Base-by-base conservation (phyloP, 2,329 filamentous ascomycete genomes). In the Ophiostoma novo-ulmi region DNA sequence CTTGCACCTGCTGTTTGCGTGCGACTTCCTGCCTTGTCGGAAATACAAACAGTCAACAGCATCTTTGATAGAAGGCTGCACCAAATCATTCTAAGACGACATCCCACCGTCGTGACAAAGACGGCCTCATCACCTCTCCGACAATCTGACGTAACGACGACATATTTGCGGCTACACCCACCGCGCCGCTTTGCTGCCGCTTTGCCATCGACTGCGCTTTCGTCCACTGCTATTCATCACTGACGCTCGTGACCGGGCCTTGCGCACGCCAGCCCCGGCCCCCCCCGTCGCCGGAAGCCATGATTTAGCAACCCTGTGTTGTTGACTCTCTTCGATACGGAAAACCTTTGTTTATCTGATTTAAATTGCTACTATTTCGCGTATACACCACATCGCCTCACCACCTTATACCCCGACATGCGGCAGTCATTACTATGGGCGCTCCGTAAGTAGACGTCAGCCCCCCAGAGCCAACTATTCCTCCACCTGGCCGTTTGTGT, bases 381-480 rank as follows among this genome's bases (percentile, higher is more conserved):
- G 17, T 38, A 38, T 39, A 22, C 22, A 14, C 58, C 11, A 17
- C 61, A 64, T 35, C 20, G 20, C 44, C 58, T 61, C 36, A 14
- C 22, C 31, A 8, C 38, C 1, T 20, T 38, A 26, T 17, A 31
- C 31, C 61, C 11, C 66, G 41, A n/a, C 13, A 75, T 75, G 74
- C 69, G 73, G 55, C 71, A 68, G 22, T 68, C 71, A 14, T 39
- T 72, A 5, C 66, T 75, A 14, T 75, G 73, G 69, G 13, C 72
- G 52, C 38, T 72, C 69, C 68, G 74, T 75, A 65, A 26, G 74
- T 72, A 36, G 58, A 58, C 8, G 44, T 3, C 52, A 22, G 52
- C 13, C 55, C 55, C 35, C 22, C 55, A 61, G 44, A 52, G 6
- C 26, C 58, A 22, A 3, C 26, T 10, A 20, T n/a, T n/a, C 13